Evolutionary conservation across 129 eudicot genomes (phyloP), one percentile per base, ranked within the genome.

Genomic region (Helianthus tuberosus): DNA sequence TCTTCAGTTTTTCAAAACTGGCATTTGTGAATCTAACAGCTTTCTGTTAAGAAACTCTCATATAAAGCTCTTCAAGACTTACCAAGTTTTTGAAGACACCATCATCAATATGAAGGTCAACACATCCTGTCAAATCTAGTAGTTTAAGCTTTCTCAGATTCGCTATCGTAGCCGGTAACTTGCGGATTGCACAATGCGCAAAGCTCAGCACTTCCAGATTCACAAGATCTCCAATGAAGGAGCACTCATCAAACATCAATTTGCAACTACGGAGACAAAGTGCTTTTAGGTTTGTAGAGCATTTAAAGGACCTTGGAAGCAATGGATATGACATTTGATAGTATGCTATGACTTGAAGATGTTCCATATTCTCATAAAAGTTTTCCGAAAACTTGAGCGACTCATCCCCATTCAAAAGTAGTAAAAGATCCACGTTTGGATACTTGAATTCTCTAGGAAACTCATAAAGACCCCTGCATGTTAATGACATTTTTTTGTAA

Each of bases 141-240:
- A 69, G 5, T 57, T 69, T 50, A n/a, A 69, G 61, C 48, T 50
- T n/a, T 3, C 10, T 32, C 27, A 69, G 2, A 3, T 69, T 69
- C 11, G 62, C 73, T 9, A 69, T 50, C 0, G 15, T 6, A 15
- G 62, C 50, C 14, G 73, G 73, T 27, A 69, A 32, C n/a, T n/a
- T 29, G 43, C 8, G 50, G 8, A 32, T 8, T 6, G 5, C 14
- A 32, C 73, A 69, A 32, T 29, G n/a, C 6, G 73, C 47, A 14
- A 69, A 51, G 59, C 73, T 69, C 8, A 69, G 61, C 3, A 69
- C 73, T 69, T 69, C 73, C 29, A 69, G 2, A 32, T 36, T 69
- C 29, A 32, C 38, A 9, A 69, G 60, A 13, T 69, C 11, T 7
- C 64, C 64, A 16, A 52, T 9, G 5, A 5, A 0, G 35, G 50